These are phyloP conservation scores for Tetradesmus obliquus DNA, from an alignment of 139 green algal species.

Conservation along the genomic window DNA sequence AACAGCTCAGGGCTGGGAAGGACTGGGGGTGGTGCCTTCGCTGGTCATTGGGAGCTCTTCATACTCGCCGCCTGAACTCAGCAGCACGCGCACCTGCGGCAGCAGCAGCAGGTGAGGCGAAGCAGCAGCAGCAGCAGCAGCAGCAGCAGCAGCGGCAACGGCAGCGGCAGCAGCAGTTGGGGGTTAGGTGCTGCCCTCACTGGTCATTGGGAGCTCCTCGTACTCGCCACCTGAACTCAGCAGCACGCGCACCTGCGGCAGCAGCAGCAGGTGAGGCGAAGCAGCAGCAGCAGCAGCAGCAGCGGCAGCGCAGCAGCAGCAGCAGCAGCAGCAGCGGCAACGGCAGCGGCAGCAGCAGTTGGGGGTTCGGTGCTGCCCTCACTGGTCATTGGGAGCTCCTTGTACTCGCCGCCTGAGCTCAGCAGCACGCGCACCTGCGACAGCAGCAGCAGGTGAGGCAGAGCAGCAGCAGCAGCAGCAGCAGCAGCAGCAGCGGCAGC, in stretches of 20 bases:
- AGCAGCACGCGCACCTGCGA: constrained; percentile 62
- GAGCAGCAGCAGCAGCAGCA: no score
- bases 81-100: constrained; percentile 56
- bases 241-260: constrained; percentile 57
- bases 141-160: no score
- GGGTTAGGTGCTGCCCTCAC: constrained; percentile 28
- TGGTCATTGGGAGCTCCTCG: constrained; percentile 21
- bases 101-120: not conserved
- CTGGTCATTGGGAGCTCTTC: constrained; percentile 19
- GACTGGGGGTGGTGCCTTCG: constrained; percentile 9
- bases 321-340: no score
- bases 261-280: not conserved
- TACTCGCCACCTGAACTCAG: constrained; percentile 42
- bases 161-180: no score
- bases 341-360: no score
- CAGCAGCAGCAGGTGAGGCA: no score
- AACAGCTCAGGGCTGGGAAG: no score
- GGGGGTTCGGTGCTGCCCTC: no score
- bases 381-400: not conserved
- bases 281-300: not conserved
- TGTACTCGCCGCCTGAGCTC: constrained; percentile 35
- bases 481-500: no score
- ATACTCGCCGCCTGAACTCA: constrained; percentile 42
- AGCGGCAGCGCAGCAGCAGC: no score
- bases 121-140: not conserved